Conservation (phyloP, 352 stramenopile genomes). For the Phytophthora pisi region DNA sequence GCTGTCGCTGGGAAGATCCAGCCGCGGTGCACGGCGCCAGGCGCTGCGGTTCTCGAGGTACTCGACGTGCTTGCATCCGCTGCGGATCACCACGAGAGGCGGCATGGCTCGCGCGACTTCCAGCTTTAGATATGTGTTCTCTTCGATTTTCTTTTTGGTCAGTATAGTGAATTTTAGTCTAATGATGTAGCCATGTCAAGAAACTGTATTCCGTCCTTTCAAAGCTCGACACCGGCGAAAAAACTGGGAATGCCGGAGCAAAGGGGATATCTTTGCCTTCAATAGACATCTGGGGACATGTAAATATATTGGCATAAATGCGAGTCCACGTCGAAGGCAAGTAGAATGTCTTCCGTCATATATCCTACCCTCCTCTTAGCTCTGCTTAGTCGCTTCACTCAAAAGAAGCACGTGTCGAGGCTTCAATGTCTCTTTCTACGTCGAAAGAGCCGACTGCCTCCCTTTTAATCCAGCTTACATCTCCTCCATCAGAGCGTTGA, state of each 20-base stretch:
- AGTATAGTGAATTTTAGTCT: not conserved
- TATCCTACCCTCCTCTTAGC: not conserved
- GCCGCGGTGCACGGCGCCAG: no score
- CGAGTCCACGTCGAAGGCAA: slow-evolving; percentile 5
- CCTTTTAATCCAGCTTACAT: slow-evolving; percentile 47
- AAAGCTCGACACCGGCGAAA: no score
- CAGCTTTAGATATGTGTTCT: slow-evolving; percentile 7
- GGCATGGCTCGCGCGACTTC: slow-evolving; percentile 44
- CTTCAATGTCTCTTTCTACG: slow-evolving; percentile 19
- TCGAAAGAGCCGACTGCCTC: slow-evolving; percentile 18
- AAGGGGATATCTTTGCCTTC: no score
- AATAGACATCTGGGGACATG: slow-evolving; percentile 7
- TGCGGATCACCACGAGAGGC: slow-evolving; percentile 74
- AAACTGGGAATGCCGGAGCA: no score
- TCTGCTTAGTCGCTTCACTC: slow-evolving; percentile 20
- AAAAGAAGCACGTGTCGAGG: slow-evolving; percentile 22
- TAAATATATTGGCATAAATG: slow-evolving; percentile 33
- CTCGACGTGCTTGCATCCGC: slow-evolving; percentile 65
- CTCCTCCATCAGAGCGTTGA: slow-evolving; percentile 85
- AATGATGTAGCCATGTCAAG: no score
- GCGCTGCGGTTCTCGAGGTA: slow-evolving; percentile 54
- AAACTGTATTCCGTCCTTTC: no score
- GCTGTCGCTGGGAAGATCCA: slow-evolving; percentile 28
- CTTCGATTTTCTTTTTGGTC: slow-evolving; percentile 15
- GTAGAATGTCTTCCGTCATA: slow-evolving; percentile 13